Evolutionary conservation across 345 rosid species (phyloP), one percentile per base, ranked within the genome.

Genomic region (Firmiana major): DNA sequence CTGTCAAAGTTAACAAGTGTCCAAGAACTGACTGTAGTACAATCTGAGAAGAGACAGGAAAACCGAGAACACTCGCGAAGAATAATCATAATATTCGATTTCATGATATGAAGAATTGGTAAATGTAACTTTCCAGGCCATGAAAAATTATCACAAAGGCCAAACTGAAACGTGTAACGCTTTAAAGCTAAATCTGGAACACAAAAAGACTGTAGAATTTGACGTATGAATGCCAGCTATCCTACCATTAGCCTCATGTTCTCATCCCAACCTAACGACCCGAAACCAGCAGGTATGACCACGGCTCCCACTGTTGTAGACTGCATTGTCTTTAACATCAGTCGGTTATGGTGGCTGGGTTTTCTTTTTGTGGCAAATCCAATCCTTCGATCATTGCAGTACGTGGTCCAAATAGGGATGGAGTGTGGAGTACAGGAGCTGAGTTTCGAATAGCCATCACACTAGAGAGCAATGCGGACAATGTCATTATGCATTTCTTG

Each of bases 301-400:
- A 93, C 98, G 0, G 97, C 99, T 2, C 96, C 99, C 34, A 90
- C 91, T 0, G 92, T 93, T 77, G 82, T 88, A 1, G 97, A 94
- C 80, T 91, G 89, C 88, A 95, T 79, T 3, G 81, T 88, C 89
- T 89, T 91, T 38, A 95, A 75, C 84, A 95, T 88, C 45, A 83
- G 5, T 10, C 86, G 85, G 81, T 78, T 85, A 74, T 89, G 85
- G 19, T 85, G 84, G 6, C 67, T 89, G 3, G 85, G 75, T 65
- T 84, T 86, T 76, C 96, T 89, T 79, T 86, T 81, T 19, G 75
- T 79, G 0, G 98, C 90, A 38, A 87, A 90, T 55, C 99, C 99
- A 1, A 88, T n/a, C 71, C 79, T 87, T 24, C 88, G 81, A 38
- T 92, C 97, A 55, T 91, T 92, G 75, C 97, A 93, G 76, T 77